A percentile compares a stretch with the other conserved stretches of the same genome.
These are phyloP conservation scores for Rhododendron ferrugineum DNA, from an alignment of 148 eudicot genomes.

Conservation along the genomic window DNA sequence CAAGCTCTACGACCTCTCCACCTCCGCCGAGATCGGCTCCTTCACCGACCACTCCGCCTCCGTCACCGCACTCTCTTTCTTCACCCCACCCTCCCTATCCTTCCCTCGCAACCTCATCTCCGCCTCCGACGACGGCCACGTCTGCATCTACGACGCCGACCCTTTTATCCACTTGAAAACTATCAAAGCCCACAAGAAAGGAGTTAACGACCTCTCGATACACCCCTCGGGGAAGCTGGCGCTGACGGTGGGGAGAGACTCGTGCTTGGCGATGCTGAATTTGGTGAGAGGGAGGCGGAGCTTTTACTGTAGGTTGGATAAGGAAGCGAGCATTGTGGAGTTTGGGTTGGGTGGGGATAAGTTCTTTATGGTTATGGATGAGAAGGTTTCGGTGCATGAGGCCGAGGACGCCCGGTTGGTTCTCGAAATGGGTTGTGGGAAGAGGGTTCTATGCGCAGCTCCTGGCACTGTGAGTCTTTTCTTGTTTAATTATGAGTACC, in stretches of 20 bases:
- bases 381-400: conserved; percentile 61
- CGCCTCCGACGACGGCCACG: conserved; percentile 55
- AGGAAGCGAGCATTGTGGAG: conserved; percentile 56
- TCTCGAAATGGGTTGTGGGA: conserved; percentile 36
- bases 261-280: conserved; percentile 69
- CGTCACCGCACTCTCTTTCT: conserved; percentile 53
- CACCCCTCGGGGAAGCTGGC: conserved; percentile 76
- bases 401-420: conserved; percentile 66
- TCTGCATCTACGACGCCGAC: conserved; percentile 72
- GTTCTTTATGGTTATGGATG: conserved; percentile 65
- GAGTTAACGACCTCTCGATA: conserved; percentile 49
- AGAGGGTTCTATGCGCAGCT: conserved; percentile 71
- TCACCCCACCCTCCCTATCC: conserved; percentile 38
- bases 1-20: conserved; percentile 81
- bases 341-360: conserved; percentile 45
- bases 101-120: conserved; percentile 74
- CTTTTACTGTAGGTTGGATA: conserved; percentile 55
- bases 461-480: conserved; percentile 46
- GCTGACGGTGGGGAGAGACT: conserved; percentile 65
- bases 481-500: neutral
- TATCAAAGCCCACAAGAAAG: conserved; percentile 48
- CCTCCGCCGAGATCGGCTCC: conserved; percentile 72
- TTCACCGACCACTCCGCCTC: conserved; percentile 50
- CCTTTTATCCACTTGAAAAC: conserved; percentile 56
- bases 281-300: conserved; percentile 80